Percentiles rank a stretch among this genome's conserved stretches.
Evolutionary conservation across 176 grass and related monocot species (phyloP).

Genomic region (Eremochloa ophiuroides): DNA sequence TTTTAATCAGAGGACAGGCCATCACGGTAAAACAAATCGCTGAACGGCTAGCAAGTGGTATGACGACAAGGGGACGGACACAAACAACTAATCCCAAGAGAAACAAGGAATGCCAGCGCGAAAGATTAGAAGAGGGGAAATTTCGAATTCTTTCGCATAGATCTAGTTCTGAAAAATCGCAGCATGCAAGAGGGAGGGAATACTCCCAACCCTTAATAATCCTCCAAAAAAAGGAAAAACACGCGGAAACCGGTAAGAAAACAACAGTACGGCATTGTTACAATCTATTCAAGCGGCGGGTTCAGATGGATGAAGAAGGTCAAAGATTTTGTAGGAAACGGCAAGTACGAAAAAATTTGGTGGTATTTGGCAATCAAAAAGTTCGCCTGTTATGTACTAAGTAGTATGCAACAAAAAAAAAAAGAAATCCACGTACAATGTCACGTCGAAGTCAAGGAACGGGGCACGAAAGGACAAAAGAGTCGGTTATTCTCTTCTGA

Average conservation of each 20-base stretch:
- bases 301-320: neutral
- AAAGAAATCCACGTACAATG: constrained; percentile 29
- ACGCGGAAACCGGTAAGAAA: constrained; percentile 4
- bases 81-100: constrained; percentile 48
- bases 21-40: constrained; percentile 19
- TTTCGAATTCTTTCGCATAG: neutral
- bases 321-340: neutral
- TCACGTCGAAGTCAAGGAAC: constrained; percentile 13
- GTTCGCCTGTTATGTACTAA: too few relatives aligned
- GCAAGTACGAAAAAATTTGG: neutral
- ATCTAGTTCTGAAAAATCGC: constrained; percentile 28
- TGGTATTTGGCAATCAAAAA: neutral
- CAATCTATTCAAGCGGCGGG: constrained; percentile 14
- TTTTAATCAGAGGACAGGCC: constrained; percentile 11
- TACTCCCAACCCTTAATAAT: neutral
- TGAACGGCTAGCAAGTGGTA: constrained; percentile 11
- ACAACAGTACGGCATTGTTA: neutral
- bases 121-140: neutral
- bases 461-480: constrained; percentile 5
- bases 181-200: neutral
- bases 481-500: neutral
- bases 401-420: neutral
- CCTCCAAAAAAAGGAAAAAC: neutral
- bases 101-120: constrained; percentile 38
- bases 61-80: constrained; percentile 29